These are phyloP conservation scores for Lentinula aciculospora DNA, from an alignment of 768 basidiomycete species.

Conservation along the genomic window DNA sequence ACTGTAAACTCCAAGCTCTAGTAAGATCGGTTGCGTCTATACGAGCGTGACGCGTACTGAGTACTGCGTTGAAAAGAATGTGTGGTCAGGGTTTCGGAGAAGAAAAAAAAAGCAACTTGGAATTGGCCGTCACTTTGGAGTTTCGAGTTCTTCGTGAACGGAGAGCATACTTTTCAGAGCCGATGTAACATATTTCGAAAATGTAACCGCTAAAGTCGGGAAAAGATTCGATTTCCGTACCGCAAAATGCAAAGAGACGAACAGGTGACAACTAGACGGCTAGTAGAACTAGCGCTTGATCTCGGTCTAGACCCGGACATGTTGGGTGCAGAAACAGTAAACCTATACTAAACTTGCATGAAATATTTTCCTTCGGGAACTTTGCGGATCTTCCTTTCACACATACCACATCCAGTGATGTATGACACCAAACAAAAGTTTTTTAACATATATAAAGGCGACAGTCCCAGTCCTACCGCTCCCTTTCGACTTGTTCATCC, in stretches of 20 bases:
- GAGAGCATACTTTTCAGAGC: background rate
- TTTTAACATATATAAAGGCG: background rate
- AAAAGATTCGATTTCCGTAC: background rate
- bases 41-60: background rate
- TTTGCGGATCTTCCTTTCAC: background rate
- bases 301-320: background rate
- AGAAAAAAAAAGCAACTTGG: background rate
- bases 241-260: background rate
- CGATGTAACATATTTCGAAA: background rate
- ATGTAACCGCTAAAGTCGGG: background rate
- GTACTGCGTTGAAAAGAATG: background rate
- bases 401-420: background rate
- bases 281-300: background rate
- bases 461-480: background rate
- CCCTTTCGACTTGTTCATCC: background rate
- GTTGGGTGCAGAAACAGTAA: too few relatives aligned
- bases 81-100: background rate
- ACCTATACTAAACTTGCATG: too few relatives aligned
- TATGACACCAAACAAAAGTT: background rate
- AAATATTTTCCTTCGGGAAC: too few relatives aligned
- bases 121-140: background rate
- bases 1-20: too few relatives aligned
- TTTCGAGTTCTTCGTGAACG: background rate
- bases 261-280: background rate
- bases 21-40: background rate